Base-by-base conservation (phyloP, 2,329 filamentous ascomycete genomes). In the Fusarium tupiense region DNA sequence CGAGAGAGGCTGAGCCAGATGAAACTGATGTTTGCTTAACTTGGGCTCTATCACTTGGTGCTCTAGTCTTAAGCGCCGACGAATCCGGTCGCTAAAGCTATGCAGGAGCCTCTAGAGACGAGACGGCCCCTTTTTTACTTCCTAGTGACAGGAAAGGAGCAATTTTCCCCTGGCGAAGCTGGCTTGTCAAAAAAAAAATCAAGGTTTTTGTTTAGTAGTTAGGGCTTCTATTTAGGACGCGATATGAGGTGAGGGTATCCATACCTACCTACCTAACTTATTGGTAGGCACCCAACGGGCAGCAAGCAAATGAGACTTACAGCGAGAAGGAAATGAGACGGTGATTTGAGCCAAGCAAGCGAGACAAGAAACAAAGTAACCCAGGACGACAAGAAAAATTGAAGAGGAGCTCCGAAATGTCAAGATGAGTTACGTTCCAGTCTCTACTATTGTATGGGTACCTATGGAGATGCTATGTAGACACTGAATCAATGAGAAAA, bases 1-100 rank as follows among this genome's bases (percentile, higher is more conserved):
- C 65, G 66, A 54, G 73, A 69, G 73, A 72, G 73, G 73, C 73
- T 74, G 71, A 76, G 73, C 73, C 60, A 73, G 50, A 61, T 65
- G 53, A 70, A 70, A 70, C 60, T 66, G 63, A 62, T 40, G 38
- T 65, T 50, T 62, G 46, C 19, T 43, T 49, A 33, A 66, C 33
- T 54, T 56, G 41, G 63, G 33, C 24, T 52, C 24, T 24, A n/a
- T 60, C 12, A 38, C 22, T 38, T 40, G 57, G 24, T 60, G 22
- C 24, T 61, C 40, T 43, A 52, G 59, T 59, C 46, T 44, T 64
- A 65, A 71, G 67, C 70, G 73, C 73, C 70, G 73, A 76, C 60
- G 61, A 76, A 72, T 76, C 73, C 63, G 67, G 70, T 64, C 60
- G 59, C 54, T 54, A 64, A 74, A 66, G 43, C 31, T 65, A 57